Evolutionary conservation across 805 yeast species (phyloP).

Genomic region (Maudiozyma saulgeensis): DNA sequence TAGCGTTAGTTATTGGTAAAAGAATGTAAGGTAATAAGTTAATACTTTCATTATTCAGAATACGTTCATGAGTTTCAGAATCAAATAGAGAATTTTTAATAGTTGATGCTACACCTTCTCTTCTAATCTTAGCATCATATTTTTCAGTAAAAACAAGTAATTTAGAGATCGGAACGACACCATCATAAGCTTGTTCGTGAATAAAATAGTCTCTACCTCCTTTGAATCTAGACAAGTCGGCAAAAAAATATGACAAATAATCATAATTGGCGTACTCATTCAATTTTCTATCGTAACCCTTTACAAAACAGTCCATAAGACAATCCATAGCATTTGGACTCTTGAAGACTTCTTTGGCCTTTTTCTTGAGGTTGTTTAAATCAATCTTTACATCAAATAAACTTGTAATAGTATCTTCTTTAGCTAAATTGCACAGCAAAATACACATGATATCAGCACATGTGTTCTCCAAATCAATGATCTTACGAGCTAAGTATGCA

Average conservation of each 20-base stretch:
- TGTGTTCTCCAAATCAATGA: constrained; percentile 46
- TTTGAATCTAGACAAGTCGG: constrained; percentile 73
- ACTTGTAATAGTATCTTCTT: constrained; percentile 52
- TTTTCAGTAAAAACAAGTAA: constrained; percentile 74
- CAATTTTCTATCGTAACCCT: constrained; percentile 63
- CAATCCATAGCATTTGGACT: constrained; percentile 60
- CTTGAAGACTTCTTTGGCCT: constrained; percentile 43
- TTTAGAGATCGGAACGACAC: constrained; percentile 71
- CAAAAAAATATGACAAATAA: constrained; percentile 78
- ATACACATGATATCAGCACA: constrained; percentile 79
- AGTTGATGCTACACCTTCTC: constrained; percentile 89
- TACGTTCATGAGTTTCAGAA: constrained; percentile 49
- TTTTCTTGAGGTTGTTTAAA: constrained; percentile 20
- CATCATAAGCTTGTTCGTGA: constrained; percentile 62
- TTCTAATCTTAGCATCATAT: constrained; percentile 65
- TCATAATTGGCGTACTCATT: constrained; percentile 71
- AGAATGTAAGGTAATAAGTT: constrained; percentile 75
- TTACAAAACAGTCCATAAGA: constrained; percentile 80
- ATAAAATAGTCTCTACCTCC: constrained; percentile 72
- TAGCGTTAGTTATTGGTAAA: constrained; percentile 71
- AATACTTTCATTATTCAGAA: constrained; percentile 52
- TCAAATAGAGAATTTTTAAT: constrained; percentile 86
- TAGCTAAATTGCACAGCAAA: constrained; percentile 76
- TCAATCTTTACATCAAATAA: constrained; percentile 35
- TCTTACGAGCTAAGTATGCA: constrained; percentile 38